phyloP scores from a whole-genome alignment of 164 flowering plant species.

The Vitis vinifera region ASM3070453v1 NC_081820.1:1183001-1183500 shows the following conservation, averaged over 20 bases:
- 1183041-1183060: constrained; percentile 86
- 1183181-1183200: constrained; percentile 91
- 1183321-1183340: constrained; percentile 92
- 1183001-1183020: constrained; percentile 68
- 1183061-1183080: constrained; percentile 82
- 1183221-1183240: constrained; percentile 83
- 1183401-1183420: no score
- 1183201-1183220: constrained; percentile 87
- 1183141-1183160: constrained; percentile 97
- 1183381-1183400: no score
- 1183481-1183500: no score
- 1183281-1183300: constrained; percentile 62
- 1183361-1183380: constrained; percentile 77
- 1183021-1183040: constrained; percentile 92
- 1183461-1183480: no score
- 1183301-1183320: constrained; percentile 78
- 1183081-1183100: constrained; percentile 69
- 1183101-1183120: constrained; percentile 68
- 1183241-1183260: constrained; percentile 85
- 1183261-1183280: constrained; percentile 81
- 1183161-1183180: constrained; percentile 74
- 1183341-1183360: constrained; percentile 80
- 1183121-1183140: constrained; percentile 97
- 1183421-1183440: no score
- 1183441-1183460: no score